Conservation (phyloP, 192 early-diverging fungal genomes). For the Lobosporangium transversale region DNA sequence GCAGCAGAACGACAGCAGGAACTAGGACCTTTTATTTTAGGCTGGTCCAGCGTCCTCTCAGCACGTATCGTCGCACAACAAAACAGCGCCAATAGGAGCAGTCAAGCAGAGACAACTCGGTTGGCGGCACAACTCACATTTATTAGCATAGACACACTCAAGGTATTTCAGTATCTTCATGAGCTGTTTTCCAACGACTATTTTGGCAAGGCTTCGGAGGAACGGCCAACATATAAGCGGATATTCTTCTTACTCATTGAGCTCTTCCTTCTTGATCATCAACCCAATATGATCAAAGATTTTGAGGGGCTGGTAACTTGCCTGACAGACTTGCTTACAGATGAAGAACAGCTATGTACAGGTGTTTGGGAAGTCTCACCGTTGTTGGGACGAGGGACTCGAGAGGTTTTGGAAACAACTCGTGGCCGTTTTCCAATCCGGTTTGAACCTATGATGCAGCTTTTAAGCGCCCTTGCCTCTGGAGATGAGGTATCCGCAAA, state of each 20-base stretch:
- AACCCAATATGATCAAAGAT: conserved; percentile 32
- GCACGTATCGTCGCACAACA: conserved; percentile 12
- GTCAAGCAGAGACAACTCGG: neutral
- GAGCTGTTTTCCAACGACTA: conserved; percentile 31
- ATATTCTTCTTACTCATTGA: conserved; percentile 37
- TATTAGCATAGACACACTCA: conserved; percentile 31
- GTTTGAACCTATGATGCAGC: conserved; percentile 33
- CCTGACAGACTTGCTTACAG: conserved; percentile 17
- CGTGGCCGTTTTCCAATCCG: conserved; percentile 47
- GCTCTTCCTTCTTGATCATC: conserved; percentile 23
- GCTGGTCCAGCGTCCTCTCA: conserved; percentile 56
- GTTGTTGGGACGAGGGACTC: conserved; percentile 27
- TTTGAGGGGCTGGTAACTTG: conserved; percentile 35
- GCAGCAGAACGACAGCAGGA: conserved; percentile 37
- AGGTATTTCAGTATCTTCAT: conserved; percentile 23
- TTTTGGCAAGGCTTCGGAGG: conserved; percentile 10
- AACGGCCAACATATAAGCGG: conserved; percentile 22
- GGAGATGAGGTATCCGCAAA: conserved; percentile 37
- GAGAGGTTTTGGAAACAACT: conserved; percentile 35
- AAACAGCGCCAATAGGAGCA: neutral
- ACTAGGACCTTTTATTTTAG: conserved; percentile 53
- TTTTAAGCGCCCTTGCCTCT: conserved; percentile 36
- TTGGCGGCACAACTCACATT: conserved; percentile 22
- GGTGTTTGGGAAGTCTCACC: conserved; percentile 28
- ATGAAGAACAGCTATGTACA: conserved; percentile 25